phyloP scores from a whole-genome alignment of 2,329 filamentous ascomycete species.

The Cercospora sesami region DNA sequence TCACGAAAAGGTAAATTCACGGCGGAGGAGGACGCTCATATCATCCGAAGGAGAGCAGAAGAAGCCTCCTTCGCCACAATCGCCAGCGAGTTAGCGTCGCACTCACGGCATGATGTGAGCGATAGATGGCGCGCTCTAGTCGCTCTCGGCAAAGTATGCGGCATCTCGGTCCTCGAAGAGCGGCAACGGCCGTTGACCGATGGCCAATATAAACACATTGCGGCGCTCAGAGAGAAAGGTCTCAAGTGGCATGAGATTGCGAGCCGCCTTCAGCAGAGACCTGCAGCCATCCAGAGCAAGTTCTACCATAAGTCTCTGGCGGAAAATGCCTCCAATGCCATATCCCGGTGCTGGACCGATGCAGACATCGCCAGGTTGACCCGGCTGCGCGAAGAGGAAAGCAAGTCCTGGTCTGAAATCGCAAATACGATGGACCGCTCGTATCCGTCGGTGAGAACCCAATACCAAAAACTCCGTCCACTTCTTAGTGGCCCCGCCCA shows the following conservation, averaged over 20 bases:
- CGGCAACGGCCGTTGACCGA: not conserved
- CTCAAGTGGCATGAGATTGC: not conserved
- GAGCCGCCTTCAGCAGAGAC: not conserved
- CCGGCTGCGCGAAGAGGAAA: not conserved
- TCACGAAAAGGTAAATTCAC: not conserved
- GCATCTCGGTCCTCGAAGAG: not conserved
- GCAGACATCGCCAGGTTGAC: not conserved
- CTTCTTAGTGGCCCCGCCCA: not conserved
- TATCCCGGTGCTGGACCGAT: not conserved
- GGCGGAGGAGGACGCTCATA: not conserved
- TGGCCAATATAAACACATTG: not conserved
- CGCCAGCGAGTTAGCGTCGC: not conserved
- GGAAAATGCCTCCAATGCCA: not conserved
- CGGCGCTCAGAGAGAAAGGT: not conserved
- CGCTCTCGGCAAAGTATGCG: not conserved
- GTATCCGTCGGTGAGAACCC: not conserved
- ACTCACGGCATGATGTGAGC: not conserved
- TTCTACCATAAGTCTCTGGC: not conserved
- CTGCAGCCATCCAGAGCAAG: not conserved
- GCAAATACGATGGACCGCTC: not conserved
- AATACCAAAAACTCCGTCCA: not conserved
- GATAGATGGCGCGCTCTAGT: not conserved
- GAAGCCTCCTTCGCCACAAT: not conserved
- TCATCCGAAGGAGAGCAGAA: not conserved
- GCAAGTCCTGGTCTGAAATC: not conserved